phyloP scores from a whole-genome alignment of 148 eudicot genomes.

The Rhododendron williamsianum region DNA sequence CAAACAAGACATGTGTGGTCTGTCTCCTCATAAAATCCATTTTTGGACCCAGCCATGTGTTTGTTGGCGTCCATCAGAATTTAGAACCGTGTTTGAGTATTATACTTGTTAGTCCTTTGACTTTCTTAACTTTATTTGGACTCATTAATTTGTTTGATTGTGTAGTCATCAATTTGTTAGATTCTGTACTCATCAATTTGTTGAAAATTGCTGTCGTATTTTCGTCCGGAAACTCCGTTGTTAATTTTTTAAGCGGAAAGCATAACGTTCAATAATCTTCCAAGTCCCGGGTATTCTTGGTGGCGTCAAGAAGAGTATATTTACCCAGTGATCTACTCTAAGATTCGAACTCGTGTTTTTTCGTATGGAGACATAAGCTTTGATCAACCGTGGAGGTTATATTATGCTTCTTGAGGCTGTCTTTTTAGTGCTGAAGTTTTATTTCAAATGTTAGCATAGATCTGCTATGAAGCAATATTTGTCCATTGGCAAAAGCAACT shows the following conservation, averaged over 20 bases:
- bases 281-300: not conserved
- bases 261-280: not conserved
- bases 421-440: not conserved
- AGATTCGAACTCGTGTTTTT: not conserved
- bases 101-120: not conserved
- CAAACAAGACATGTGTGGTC: not conserved
- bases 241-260: not conserved
- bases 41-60: constrained; percentile 4
- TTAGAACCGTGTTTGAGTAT: not conserved
- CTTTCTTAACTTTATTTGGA: not conserved
- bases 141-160: not conserved
- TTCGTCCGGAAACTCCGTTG: not conserved
- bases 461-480: not conserved
- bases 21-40: not conserved
- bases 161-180: not conserved
- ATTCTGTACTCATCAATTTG: not conserved
- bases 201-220: not conserved
- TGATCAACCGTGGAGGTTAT: not conserved
- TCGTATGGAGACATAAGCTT: not conserved
- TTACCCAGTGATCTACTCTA: not conserved
- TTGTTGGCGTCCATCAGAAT: not conserved
- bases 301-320: not conserved
- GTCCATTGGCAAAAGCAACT: not conserved
- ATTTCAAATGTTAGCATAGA: not conserved
- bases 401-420: not conserved